phyloP scores from a whole-genome alignment of 176 grass and related monocot genomes.

The Oryza australiensis region DNA sequence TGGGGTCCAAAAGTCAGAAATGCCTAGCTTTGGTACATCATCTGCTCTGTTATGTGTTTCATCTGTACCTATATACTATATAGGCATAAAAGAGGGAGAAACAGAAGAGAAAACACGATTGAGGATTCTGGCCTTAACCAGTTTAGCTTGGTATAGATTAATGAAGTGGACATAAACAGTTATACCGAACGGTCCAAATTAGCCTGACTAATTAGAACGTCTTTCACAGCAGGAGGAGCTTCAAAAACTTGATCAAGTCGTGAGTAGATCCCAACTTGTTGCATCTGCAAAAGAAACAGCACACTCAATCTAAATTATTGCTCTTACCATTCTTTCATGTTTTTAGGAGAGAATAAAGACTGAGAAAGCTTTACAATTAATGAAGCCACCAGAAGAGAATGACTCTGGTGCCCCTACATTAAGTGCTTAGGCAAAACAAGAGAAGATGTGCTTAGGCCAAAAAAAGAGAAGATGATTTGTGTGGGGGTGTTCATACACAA shows the following conservation, averaged over 20 bases:
- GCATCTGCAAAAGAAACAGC: slow-evolving; percentile 56
- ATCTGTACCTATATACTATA: slow-evolving; percentile 84
- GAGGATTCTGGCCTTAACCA: neutral
- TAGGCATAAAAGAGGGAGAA: slow-evolving; percentile 19
- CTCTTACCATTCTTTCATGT: neutral
- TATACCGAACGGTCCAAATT: slow-evolving; percentile 67
- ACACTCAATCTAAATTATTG: slow-evolving; percentile 7
- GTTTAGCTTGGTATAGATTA: neutral
- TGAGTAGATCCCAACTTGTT: slow-evolving; percentile 65
- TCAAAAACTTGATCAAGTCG: slow-evolving; percentile 92
- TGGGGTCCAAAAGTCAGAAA: slow-evolving; percentile 86
- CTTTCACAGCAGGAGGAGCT: slow-evolving; percentile 66
- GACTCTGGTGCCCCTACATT: neutral
- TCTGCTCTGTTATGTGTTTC: slow-evolving; percentile 66
- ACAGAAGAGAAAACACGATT: neutral
- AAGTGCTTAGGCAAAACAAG: slow-evolving; percentile 5
- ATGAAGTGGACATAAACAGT: slow-evolving; percentile 28
- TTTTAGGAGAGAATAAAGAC: neutral
- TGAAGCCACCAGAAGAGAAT: neutral
- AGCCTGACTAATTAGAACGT: slow-evolving; percentile 80
- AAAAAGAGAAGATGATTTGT: neutral
- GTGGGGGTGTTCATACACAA: slow-evolving; percentile 17
- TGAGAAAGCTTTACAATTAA: neutral
- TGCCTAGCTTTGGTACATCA: slow-evolving; percentile 50
- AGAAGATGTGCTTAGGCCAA: neutral